Evolutionary conservation across 441 rosid genomes (phyloP).

Genomic region (Brassica balearica): DNA sequence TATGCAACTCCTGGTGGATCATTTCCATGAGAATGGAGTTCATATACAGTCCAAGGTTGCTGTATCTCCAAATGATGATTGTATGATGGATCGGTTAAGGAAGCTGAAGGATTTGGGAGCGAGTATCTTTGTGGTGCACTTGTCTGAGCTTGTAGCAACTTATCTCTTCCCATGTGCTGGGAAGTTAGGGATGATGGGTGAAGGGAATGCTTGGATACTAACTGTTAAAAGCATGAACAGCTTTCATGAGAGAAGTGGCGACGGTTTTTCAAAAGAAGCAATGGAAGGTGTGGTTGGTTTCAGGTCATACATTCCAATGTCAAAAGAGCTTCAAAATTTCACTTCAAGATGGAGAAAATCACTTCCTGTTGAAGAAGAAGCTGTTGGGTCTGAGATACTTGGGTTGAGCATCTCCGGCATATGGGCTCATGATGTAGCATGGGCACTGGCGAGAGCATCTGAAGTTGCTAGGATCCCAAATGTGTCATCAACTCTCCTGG

Average conservation of each 20-base stretch:
- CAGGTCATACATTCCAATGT: slow-evolving; percentile 44
- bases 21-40: slow-evolving; percentile 30
- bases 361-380: slow-evolving; percentile 8
- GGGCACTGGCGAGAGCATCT: slow-evolving; percentile 47
- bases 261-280: slow-evolving; percentile 32
- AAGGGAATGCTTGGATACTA: slow-evolving; percentile 60
- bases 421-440: slow-evolving; percentile 51
- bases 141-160: slow-evolving; percentile 41
- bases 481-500: slow-evolving; percentile 34
- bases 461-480: slow-evolving; percentile 36
- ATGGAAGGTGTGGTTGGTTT: slow-evolving; percentile 61
- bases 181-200: slow-evolving; percentile 46
- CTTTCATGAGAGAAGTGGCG: slow-evolving; percentile 18
- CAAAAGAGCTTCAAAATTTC: slow-evolving; percentile 47
- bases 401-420: slow-evolving; percentile 42
- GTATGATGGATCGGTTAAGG: slow-evolving; percentile 33
- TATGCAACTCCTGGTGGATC: slow-evolving; percentile 29
- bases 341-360: slow-evolving; percentile 44
- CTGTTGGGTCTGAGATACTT: slow-evolving; percentile 11
- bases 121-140: slow-evolving; percentile 51
- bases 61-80: slow-evolving; percentile 31
- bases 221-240: slow-evolving; percentile 41
- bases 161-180: slow-evolving; percentile 43
- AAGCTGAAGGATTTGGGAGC: slow-evolving; percentile 37
- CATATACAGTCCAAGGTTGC: slow-evolving; percentile 27